Conservation (phyloP, 1,284 basidiomycete species). For the Mycosarcoma maydis region DNA sequence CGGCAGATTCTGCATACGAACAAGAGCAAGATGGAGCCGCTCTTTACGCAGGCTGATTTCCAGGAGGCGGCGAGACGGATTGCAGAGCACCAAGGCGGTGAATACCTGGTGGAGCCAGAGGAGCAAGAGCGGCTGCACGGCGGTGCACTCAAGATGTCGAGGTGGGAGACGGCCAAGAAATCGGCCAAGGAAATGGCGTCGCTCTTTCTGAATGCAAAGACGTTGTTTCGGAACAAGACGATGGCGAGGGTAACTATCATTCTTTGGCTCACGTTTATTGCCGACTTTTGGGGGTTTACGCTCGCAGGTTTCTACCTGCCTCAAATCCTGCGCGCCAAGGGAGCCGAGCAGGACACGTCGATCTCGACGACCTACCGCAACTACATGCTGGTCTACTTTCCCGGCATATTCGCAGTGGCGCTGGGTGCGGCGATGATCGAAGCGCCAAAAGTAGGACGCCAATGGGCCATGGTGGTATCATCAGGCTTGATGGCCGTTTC, state of each 20-base stretch:
- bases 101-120: slow-evolving; percentile 19
- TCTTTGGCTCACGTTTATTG: slow-evolving; percentile 58
- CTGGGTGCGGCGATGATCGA: slow-evolving; percentile 67
- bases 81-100: slow-evolving; percentile 19
- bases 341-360: slow-evolving; percentile 60
- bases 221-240: slow-evolving; percentile 65
- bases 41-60: slow-evolving; percentile 68
- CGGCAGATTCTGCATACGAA: slow-evolving; percentile 49
- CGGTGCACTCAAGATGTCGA: slow-evolving; percentile 2
- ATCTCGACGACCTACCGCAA: slow-evolving; percentile 68
- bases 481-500: slow-evolving; percentile 67
- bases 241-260: slow-evolving; percentile 66
- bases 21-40: slow-evolving; percentile 66
- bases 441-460: slow-evolving; percentile 67
- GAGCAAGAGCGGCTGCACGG: slow-evolving; percentile 21
- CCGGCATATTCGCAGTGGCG: slow-evolving; percentile 51
- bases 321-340: slow-evolving; percentile 66
- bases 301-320: slow-evolving; percentile 68
- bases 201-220: slow-evolving; percentile 65
- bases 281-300: slow-evolving; percentile 67
- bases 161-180: slow-evolving; percentile 25
- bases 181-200: slow-evolving; percentile 48
- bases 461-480: slow-evolving; percentile 68
- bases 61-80: slow-evolving; percentile 61
- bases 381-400: slow-evolving; percentile 50